Percentiles rank a stretch among this genome's conserved stretches.
These are phyloP conservation scores for Dovyalis caffra DNA, from an alignment of 345 rosid genomes.

Conservation along the genomic window DNA sequence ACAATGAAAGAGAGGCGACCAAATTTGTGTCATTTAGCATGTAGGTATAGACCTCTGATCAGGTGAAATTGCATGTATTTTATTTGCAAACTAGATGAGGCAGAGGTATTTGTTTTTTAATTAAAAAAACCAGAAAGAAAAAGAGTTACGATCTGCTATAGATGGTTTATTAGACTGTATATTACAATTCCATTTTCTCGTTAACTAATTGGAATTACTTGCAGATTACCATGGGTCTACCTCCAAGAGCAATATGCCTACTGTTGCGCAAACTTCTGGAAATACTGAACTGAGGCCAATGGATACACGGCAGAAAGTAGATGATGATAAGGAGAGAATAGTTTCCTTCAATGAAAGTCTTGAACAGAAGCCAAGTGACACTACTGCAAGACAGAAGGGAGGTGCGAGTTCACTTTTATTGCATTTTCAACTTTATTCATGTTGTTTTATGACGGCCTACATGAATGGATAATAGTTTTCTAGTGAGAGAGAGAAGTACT, in stretches of 20 bases:
- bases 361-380: conserved; percentile 57
- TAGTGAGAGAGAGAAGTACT: neutral
- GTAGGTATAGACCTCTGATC: neutral
- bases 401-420: conserved; percentile 39
- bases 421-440: conserved; percentile 2
- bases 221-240: conserved; percentile 29
- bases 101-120: too few relatives aligned
- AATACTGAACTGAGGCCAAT: conserved; percentile 27
- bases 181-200: neutral
- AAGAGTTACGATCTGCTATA: neutral
- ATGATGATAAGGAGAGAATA: conserved; percentile 30
- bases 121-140: neutral
- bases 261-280: conserved; percentile 21
- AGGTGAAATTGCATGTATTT: too few relatives aligned
- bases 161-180: too few relatives aligned
- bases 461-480: neutral
- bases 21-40: neutral
- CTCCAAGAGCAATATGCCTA: conserved; percentile 31
- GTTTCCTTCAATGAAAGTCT: conserved; percentile 29
- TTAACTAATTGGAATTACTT: neutral
- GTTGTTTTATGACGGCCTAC: neutral
- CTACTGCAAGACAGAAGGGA: conserved; percentile 66
- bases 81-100: too few relatives aligned
- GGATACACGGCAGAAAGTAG: conserved; percentile 28
- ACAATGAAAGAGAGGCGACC: neutral